Percentiles rank a stretch among this genome's conserved stretches.
Conservation (phyloP, 2,329 filamentous ascomycete genomes). For the Periglandula ipomoeae region DNA sequence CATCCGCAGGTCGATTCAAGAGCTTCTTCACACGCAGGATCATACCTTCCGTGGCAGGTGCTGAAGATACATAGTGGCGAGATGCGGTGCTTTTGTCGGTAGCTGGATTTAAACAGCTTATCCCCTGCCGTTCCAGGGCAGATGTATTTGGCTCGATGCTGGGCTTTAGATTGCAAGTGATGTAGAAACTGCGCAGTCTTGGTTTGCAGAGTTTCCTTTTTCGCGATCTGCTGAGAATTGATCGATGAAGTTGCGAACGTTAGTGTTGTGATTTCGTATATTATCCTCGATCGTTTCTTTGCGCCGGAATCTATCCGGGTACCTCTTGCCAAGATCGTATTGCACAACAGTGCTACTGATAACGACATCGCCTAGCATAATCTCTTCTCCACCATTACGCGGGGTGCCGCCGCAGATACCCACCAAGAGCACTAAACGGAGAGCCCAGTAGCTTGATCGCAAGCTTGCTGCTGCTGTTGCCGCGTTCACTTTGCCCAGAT, state of each 20-base stretch:
- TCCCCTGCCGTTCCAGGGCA: slow-evolving; percentile 20
- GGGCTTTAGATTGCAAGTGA: slow-evolving; percentile 4
- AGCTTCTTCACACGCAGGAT: slow-evolving; percentile 9
- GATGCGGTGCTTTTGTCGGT: slow-evolving; percentile 22
- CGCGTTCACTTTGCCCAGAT: slow-evolving; percentile 20
- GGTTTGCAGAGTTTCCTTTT: not conserved
- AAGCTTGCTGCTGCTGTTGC: slow-evolving; percentile 18
- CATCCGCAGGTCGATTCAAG: slow-evolving; percentile 7
- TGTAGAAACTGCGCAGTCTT: slow-evolving; percentile 9
- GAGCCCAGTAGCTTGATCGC: slow-evolving; percentile 20
- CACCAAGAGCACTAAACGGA: slow-evolving; percentile 26
- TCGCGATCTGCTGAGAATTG: slow-evolving; percentile 12
- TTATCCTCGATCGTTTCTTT: slow-evolving; percentile 18
- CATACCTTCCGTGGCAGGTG: not conserved
- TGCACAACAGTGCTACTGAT: slow-evolving; percentile 20
- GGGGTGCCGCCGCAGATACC: slow-evolving; percentile 30
- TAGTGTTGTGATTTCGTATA: slow-evolving; percentile 15
- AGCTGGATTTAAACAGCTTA: slow-evolving; percentile 19
- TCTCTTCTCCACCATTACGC: slow-evolving; percentile 8
- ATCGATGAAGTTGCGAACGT: slow-evolving; percentile 19
- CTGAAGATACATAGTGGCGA: not conserved
- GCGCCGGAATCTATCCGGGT: slow-evolving; percentile 14
- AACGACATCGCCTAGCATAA: slow-evolving; percentile 23
- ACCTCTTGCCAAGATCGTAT: slow-evolving; percentile 20
- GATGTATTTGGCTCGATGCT: slow-evolving; percentile 11